Base-by-base conservation (phyloP, 768 basidiomycete genomes). In the Leucocoprinus sp. region DNA sequence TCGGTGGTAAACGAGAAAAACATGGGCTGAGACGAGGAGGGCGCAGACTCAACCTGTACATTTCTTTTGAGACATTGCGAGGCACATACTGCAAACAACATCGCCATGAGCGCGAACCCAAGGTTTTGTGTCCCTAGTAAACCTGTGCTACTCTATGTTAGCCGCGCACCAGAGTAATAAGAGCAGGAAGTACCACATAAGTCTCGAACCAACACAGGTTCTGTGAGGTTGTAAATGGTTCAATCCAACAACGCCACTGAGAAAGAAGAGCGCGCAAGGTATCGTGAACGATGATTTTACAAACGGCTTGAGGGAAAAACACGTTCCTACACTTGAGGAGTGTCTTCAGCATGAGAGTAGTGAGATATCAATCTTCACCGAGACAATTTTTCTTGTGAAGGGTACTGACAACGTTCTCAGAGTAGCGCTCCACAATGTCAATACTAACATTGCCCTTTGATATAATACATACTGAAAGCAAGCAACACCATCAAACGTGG, bases 111-210 rank as follows among this genome's bases (percentile, higher is more conserved):
- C n/a, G n/a, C n/a, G n/a, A n/a, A n/a, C n/a, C n/a, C n/a, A n/a
- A n/a, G n/a, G n/a, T n/a, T n/a, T n/a, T n/a, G n/a, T n/a, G n/a
- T n/a, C n/a, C n/a, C n/a, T n/a, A n/a, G n/a, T n/a, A n/a, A n/a
- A n/a, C n/a, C n/a, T n/a, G n/a, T n/a, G n/a, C n/a, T n/a, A n/a
- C n/a, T n/a, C n/a, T n/a, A n/a, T n/a, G n/a, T n/a, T n/a, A n/a
- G n/a, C n/a, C n/a, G n/a, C n/a, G n/a, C n/a, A n/a, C n/a, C n/a
- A n/a, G n/a, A n/a, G n/a, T n/a, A n/a, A n/a, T n/a, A 93, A 78
- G 98, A 98, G 71, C 96, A 99, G 82, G 98, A 99, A 2, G 93
- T 97, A 37, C 96, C 96, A 55, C 95, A 99, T n/a, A 98, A 79
- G 63, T 99, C 96, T 18, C 93, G 82, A 19, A 99, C 95, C 40